Evolutionary conservation across 805 yeast genomes (phyloP), one percentile per base, ranked within the genome.

Genomic region (Myxozyma lipomycoides): DNA sequence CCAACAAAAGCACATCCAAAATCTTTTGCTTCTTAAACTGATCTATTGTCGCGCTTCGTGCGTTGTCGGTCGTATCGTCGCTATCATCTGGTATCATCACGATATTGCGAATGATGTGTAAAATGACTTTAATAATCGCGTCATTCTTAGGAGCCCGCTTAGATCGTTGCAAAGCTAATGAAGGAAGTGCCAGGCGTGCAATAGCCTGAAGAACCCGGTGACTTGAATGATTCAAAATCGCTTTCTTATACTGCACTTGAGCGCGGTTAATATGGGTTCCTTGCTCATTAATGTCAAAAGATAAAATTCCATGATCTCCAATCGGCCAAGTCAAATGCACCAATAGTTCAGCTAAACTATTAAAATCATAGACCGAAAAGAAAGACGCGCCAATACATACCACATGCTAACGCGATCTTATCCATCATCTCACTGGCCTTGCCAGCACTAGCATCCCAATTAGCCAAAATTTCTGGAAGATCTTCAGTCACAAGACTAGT

Each of bases 321-420:
- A 85, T 64, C 0, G 98, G 98, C 86, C 95, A 85, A 0, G 96
- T 85, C 62, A 93, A 72, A 1, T 86, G 79, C 1, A 87, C 95
- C 51, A 93, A 68, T 4, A 93, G 66, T 66, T 93, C 96, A 48
- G 93, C 59, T 54, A 34, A n/a, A 17, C 26, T 26, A 22, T 7
- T 28, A 18, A 45, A 26, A 3, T 25, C 21, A 23, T 18, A 28
- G 9, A 17, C 9, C 4, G 3, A n/a, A 34, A 6, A 17, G 21
- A 4, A 7, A 28, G 12, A 28, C 32, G 12, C 32, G 7, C 12
- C 32, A 9, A 12, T 28, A 46, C 60, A n/a, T 35, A 56, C 60
- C 68, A 52, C 86, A 78, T 3, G 87, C 77, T 18, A 85, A 66
- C 40, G 89, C 84, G 42, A 89, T 74, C 56, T 81, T 79, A 49